Evolutionary conservation across 495 filamentous ascomycete species (phyloP).

Genomic region (Annulohypoxylon maeteangense): DNA sequence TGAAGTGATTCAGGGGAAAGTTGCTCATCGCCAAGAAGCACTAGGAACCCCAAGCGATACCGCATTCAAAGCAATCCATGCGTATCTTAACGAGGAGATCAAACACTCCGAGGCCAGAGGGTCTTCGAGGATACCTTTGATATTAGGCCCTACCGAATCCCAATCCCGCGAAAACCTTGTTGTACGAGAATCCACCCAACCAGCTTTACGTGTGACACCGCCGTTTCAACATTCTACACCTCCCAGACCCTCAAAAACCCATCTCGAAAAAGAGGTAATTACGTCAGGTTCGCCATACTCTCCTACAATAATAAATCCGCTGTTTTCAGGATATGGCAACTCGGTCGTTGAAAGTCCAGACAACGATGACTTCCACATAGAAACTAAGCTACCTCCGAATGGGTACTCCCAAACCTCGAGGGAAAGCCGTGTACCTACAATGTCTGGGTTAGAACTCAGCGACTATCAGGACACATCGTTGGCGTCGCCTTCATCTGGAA

Average conservation of each 20-base stretch:
- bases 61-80: background rate
- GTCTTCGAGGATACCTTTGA: background rate
- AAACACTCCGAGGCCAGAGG: background rate
- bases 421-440: background rate
- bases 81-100: background rate
- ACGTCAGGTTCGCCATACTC: background rate
- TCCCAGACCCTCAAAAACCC: background rate
- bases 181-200: background rate
- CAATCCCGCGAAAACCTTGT: background rate
- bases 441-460: background rate
- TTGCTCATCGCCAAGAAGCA: slow-evolving; percentile 28
- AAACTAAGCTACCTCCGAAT: background rate
- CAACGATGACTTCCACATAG: background rate
- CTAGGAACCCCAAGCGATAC: background rate
- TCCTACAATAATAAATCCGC: background rate
- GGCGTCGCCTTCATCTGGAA: background rate
- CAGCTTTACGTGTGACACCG: background rate
- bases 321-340: background rate
- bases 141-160: background rate
- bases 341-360: background rate
- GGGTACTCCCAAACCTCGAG: background rate
- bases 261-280: background rate
- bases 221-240: background rate
- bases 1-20: background rate
- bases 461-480: background rate